Conservation (phyloP, 768 basidiomycete genomes). For the Russula brevipes region DNA sequence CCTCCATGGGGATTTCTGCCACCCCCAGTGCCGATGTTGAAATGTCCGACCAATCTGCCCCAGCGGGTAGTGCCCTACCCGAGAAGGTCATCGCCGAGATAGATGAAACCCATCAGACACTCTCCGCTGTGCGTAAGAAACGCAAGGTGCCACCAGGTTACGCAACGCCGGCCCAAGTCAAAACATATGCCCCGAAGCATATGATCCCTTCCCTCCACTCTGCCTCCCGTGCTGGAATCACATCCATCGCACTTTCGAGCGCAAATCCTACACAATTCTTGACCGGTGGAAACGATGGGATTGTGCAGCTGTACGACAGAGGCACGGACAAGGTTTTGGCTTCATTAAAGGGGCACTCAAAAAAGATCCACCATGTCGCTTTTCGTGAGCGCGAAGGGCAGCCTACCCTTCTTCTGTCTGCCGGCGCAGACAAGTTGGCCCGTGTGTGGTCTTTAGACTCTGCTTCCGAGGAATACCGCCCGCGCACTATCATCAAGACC, state of each 20-base stretch:
- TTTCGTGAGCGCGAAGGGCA: slow-evolving; percentile 74
- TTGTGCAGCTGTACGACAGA: slow-evolving; percentile 91
- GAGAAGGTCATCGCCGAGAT: slow-evolving; percentile 55
- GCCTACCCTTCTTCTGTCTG: slow-evolving; percentile 72
- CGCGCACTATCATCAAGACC: slow-evolving; percentile 66
- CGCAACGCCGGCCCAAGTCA: slow-evolving; percentile 63
- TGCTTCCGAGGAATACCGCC: slow-evolving; percentile 75
- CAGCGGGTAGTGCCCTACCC: slow-evolving; percentile 58
- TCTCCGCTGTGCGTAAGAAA: slow-evolving; percentile 89
- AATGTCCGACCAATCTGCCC: slow-evolving; percentile 61
- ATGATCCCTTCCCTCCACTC: slow-evolving; percentile 87
- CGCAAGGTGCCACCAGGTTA: slow-evolving; percentile 80
- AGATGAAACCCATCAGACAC: slow-evolving; percentile 58
- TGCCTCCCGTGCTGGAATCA: slow-evolving; percentile 87
- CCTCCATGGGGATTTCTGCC: slow-evolving; percentile 77
- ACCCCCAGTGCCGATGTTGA: slow-evolving; percentile 65
- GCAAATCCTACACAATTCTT: slow-evolving; percentile 68
- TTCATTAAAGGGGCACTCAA: slow-evolving; percentile 92
- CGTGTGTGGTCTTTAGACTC: slow-evolving; percentile 84
- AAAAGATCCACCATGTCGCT: slow-evolving; percentile 87
- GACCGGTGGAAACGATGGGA: slow-evolving; percentile 93
- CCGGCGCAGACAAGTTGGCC: slow-evolving; percentile 89
- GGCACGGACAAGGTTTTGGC: slow-evolving; percentile 83
- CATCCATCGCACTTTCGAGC: slow-evolving; percentile 73
- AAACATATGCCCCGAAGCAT: slow-evolving; percentile 62